Percentiles rank a stretch among this genome's conserved stretches.
Evolutionary conservation across 768 basidiomycete genomes (phyloP).

Genomic region (Clitopilus passeckerianus): DNA sequence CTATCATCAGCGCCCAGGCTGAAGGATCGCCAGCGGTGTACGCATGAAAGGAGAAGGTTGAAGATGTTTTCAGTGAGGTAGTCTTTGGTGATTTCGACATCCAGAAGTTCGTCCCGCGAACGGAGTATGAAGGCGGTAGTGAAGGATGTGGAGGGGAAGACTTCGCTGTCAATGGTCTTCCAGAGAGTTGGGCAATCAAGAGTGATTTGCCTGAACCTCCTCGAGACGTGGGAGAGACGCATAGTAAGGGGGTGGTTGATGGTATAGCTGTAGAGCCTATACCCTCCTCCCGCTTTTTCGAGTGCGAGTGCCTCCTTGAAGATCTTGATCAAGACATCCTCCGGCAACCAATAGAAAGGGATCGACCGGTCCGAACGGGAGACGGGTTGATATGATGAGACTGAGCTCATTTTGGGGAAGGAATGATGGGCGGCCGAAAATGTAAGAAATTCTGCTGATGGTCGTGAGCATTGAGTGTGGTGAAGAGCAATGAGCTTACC

Average conservation of each 20-base stretch:
- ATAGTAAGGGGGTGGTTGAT: background rate
- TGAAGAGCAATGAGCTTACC: background rate
- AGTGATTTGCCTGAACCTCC: background rate
- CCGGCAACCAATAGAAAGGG: background rate
- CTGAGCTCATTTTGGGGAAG: background rate
- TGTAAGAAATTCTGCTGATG: background rate
- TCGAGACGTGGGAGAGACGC: background rate
- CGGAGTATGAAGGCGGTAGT: background rate
- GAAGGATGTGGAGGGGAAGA: background rate
- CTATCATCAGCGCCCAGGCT: background rate
- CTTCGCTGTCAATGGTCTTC: background rate
- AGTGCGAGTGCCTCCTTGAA: background rate
- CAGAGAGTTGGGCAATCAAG: background rate
- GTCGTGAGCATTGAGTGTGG: background rate
- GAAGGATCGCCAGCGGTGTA: background rate
- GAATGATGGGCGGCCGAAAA: background rate
- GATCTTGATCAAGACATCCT: background rate
- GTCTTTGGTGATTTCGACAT: background rate
- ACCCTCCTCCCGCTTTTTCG: background rate
- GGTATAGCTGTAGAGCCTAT: background rate
- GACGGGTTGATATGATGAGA: constrained; percentile 1
- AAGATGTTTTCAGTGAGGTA: background rate
- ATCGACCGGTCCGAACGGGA: background rate
- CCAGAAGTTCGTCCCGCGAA: background rate
- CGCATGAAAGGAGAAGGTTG: background rate